Conservation (phyloP, 305 asterid species). For the Petunia hybrid region DNA sequence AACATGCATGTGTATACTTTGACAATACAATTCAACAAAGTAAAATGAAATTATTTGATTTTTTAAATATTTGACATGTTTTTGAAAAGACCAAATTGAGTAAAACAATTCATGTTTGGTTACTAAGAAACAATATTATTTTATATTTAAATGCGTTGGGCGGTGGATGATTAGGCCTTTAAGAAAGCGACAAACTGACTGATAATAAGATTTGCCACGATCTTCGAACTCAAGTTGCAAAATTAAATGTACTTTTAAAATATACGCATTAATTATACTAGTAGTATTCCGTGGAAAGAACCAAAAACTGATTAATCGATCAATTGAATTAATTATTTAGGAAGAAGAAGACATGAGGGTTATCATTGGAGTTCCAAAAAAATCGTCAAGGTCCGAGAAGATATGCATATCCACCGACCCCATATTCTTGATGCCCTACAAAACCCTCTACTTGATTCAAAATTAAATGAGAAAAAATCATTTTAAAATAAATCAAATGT, state of each 20-base stretch:
- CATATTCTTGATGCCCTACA: neutral
- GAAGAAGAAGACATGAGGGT: neutral
- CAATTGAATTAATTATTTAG: neutral
- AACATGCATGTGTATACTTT: no score
- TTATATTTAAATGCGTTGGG: conserved; percentile 24
- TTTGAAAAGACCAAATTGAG: neutral
- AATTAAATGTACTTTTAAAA: neutral
- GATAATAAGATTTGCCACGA: conserved; percentile 18
- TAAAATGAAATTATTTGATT: neutral
- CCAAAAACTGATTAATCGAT: no score
- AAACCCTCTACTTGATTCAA: no score
- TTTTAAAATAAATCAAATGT: no score
- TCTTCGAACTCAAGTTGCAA: conserved; percentile 26
- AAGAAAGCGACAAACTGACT: conserved; percentile 20
- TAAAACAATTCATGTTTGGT: neutral
- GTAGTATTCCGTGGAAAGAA: no score
- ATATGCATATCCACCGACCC: conserved; percentile 23
- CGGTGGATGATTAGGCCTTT: conserved; percentile 23
- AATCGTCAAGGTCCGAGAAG: neutral
- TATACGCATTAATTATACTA: neutral
- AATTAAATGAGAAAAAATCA: no score
- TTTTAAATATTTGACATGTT: neutral
- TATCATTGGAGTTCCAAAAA: neutral
- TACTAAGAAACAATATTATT: neutral
- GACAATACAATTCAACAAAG: no score